These are phyloP conservation scores for Eucalyptus polybractea DNA, from an alignment of 345 rosid species.

Conservation along the genomic window DNA sequence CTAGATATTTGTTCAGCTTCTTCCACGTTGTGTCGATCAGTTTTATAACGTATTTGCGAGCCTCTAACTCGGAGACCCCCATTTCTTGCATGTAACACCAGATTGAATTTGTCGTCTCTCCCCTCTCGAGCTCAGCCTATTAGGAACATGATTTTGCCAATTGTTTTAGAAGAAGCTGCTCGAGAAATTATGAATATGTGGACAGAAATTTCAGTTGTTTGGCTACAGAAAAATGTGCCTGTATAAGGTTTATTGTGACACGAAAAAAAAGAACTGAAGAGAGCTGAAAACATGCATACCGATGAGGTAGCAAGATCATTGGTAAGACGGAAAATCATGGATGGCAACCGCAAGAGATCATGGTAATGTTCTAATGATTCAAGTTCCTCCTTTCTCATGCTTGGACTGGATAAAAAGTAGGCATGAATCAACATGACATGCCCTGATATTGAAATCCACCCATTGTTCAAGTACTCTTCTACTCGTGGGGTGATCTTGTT, in stretches of 20 bases:
- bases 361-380: conserved; percentile 2
- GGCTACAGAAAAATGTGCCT: not conserved
- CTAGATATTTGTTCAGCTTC: not conserved
- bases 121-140: conserved; percentile 8
- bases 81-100: conserved; percentile 15
- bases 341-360: conserved; percentile 12
- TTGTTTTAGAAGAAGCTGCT: not conserved
- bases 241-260: no score
- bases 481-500: conserved; percentile 6
- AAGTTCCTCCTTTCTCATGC: not conserved
- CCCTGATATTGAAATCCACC: conserved; percentile 6
- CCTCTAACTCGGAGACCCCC: conserved; percentile 5
- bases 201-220: not conserved
- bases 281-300: not conserved
- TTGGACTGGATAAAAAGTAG: not conserved
- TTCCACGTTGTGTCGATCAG: not conserved
- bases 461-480: conserved; percentile 24
- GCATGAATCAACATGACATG: conserved; percentile 3
- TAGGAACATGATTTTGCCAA: not conserved
- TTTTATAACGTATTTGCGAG: conserved; percentile 1
- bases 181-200: not conserved
- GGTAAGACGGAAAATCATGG: conserved; percentile 17
- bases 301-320: conserved; percentile 31
- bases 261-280: not conserved
- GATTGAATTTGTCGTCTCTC: conserved; percentile 6